Base-by-base conservation (phyloP, 495 filamentous ascomycete genomes). In the Talaromyces stipitatus region DNA sequence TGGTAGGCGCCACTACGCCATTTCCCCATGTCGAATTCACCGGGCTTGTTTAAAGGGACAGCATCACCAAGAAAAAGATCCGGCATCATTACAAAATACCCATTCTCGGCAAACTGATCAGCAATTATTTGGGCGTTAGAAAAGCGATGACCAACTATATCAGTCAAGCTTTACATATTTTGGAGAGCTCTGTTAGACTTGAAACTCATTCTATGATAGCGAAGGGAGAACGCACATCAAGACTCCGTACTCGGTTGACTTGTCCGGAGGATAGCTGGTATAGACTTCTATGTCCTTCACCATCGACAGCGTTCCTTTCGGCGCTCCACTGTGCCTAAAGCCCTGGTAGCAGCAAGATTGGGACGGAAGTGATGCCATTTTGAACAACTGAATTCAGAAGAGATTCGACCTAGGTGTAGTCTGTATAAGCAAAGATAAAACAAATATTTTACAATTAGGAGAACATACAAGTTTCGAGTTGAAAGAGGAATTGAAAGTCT, bases 81-180 rank as follows among this genome's bases (percentile, higher is more conserved):
- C 50, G 87, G 79, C 65, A 92, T 78, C 16, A 90, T 69, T 46
- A 85, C 84, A 16, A 87, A 78, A 66, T 90, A 94, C 41, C 89
- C 90, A 59, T 87, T 85, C 52, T 83, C 84, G 23, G 89, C 89
- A 50, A 83, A 84, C 62, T 89, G 85, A 72, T 92, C 89, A 33
- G 89, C 90, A 52, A 72, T 64, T 10, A 74, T 50, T 32, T 74
- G 70, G 23, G 64, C 61, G 29, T 74, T 72, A 38, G 64, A 61
- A 58, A 69, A 72, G 3, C 58, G 30, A 51, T 67, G 67, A 10
- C 69, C 71, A 45, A 72, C 65, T 4, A 69, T 70, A 57, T 74
- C 70, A 0, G 70, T 63, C 4, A 70, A 58, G 22, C 55, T 58
- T 11, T 22, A 23, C 29, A 32, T 32, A 27, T 0, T 2, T 27